Percentiles rank a stretch among this genome's conserved stretches.
Conservation (phyloP, 768 basidiomycete species). For the Macrocybe gigantea region DNA sequence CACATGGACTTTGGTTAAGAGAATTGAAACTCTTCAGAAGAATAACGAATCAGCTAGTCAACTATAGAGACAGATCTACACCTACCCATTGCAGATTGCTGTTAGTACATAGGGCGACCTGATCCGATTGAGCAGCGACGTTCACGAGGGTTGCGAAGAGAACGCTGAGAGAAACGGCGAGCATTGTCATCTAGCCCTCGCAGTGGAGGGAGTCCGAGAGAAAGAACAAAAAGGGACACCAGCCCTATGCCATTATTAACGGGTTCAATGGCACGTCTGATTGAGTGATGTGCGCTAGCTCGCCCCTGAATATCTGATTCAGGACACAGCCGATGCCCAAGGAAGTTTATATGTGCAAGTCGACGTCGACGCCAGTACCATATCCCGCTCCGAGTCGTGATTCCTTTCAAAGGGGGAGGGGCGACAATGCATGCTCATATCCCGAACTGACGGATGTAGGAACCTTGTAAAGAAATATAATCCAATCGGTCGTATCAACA, state of each 20-base stretch:
- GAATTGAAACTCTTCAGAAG: slow-evolving; percentile 32
- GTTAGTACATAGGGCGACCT: slow-evolving; percentile 11
- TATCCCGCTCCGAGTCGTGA: no score
- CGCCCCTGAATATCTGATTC: slow-evolving; percentile 4
- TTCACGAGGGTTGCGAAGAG: not conserved
- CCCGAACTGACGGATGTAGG: no score
- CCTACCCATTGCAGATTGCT: slow-evolving; percentile 3
- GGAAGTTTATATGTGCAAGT: not conserved
- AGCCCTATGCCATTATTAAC: slow-evolving; percentile 6
- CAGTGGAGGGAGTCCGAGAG: not conserved
- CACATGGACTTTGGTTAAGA: slow-evolving; percentile 34
- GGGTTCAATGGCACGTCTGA: not conserved
- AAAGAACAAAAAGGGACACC: not conserved
- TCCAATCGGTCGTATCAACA: no score
- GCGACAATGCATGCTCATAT: no score
- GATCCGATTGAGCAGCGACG: not conserved
- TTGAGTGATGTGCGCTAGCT: not conserved
- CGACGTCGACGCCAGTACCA: no score
- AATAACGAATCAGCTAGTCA: not conserved
- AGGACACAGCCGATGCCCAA: slow-evolving; percentile 3
- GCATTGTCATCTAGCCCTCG: no score
- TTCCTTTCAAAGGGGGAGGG: no score
- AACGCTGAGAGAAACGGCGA: no score
- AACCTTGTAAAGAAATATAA: no score
- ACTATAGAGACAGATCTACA: not conserved